Percentiles rank a stretch among this genome's conserved stretches.
Evolutionary conservation across 306 rosid genomes (phyloP).

Genomic region (Acacia melanoxylon): DNA sequence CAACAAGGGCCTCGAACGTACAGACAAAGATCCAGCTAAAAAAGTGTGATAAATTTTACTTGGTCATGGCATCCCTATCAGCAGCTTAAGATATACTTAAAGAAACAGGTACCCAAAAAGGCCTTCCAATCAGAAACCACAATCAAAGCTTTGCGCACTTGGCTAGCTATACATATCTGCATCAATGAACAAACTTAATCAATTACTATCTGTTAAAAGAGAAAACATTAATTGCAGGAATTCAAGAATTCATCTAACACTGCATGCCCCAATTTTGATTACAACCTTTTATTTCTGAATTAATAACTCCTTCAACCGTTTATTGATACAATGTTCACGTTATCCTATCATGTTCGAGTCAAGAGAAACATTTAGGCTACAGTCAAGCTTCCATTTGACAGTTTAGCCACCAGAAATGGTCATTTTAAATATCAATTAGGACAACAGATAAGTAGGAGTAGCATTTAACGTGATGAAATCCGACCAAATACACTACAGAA

Average conservation of each 20-base stretch:
- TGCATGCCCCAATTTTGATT: background rate
- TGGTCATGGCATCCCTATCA: background rate
- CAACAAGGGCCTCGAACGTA: background rate
- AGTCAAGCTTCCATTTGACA: slow-evolving; percentile 2
- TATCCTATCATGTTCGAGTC: background rate
- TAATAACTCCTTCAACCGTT: background rate
- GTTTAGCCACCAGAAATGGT: background rate
- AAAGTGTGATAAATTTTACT: too few relatives aligned
- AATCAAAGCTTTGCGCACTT: slow-evolving; percentile 27
- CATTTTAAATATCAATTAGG: background rate
- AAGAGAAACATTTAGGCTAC: slow-evolving; percentile 4
- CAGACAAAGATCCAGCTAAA: background rate
- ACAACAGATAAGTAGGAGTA: background rate
- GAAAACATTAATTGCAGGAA: background rate
- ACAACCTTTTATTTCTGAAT: background rate
- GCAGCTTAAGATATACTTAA: background rate
- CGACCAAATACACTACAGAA: background rate
- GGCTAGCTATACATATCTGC: slow-evolving; percentile 83
- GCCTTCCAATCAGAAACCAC: slow-evolving; percentile 32
- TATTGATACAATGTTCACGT: background rate
- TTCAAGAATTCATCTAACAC: background rate
- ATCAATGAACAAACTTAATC: slow-evolving; percentile 20
- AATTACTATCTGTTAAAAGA: background rate
- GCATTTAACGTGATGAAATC: slow-evolving; percentile 1
- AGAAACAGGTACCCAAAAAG: slow-evolving; percentile 23